These are phyloP conservation scores for Diutina siamensis DNA, from an alignment of 1,139 yeast genomes.

Conservation along the genomic window DNA sequence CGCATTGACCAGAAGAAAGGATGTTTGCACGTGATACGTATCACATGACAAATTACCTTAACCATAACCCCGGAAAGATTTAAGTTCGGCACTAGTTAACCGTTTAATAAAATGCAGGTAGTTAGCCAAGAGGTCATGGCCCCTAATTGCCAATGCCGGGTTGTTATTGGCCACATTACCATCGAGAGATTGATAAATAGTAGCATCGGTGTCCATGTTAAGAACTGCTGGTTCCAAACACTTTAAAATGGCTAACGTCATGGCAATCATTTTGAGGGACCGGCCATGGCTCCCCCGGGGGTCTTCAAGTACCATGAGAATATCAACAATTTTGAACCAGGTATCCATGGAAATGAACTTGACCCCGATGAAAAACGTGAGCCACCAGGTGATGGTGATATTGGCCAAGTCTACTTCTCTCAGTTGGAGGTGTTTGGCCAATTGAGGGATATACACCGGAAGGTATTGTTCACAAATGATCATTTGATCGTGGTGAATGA, in stretches of 20 bases:
- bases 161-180: background rate
- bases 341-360: slow-evolving; percentile 40
- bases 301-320: slow-evolving; percentile 22
- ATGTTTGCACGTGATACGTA: no score
- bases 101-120: background rate
- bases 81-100: background rate
- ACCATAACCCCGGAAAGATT: background rate
- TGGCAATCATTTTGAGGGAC: slow-evolving; percentile 10
- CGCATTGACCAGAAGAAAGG: background rate
- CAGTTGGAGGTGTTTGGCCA: slow-evolving; percentile 24
- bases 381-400: slow-evolving; percentile 49
- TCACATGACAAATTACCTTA: no score
- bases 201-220: slow-evolving; percentile 20
- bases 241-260: slow-evolving; percentile 31
- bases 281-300: background rate
- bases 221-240: slow-evolving; percentile 25
- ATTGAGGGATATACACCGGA: slow-evolving; percentile 23
- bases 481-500: slow-evolving; percentile 30
- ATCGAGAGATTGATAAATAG: slow-evolving; percentile 19
- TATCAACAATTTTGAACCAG: slow-evolving; percentile 43
- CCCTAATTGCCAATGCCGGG: background rate
- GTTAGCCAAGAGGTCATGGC: background rate
- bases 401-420: slow-evolving; percentile 37
- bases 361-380: slow-evolving; percentile 38
- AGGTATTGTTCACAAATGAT: slow-evolving; percentile 16